Conservation (phyloP, 108 stramenopile species). For the Schizochytrium sp. region DNA sequence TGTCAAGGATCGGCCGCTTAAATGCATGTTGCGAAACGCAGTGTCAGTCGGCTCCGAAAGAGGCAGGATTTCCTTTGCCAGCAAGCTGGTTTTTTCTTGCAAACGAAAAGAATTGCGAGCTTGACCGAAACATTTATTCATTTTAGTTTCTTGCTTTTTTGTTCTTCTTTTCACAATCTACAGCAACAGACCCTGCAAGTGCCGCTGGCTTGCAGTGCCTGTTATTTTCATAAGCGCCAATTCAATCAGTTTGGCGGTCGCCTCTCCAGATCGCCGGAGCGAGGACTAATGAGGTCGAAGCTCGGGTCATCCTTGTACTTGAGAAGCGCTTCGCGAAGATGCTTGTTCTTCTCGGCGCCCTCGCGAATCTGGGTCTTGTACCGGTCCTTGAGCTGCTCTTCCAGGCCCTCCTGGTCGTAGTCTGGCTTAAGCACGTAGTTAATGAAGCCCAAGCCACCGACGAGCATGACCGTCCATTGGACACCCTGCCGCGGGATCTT, state of each 20-base stretch:
- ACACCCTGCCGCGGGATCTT: background rate
- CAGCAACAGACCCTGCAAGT: no score
- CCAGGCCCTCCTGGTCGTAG: background rate
- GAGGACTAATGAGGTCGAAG: background rate
- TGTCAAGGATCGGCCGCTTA: no score
- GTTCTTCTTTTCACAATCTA: no score
- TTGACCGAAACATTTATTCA: no score
- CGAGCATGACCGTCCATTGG: conserved; percentile 1
- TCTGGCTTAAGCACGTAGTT: background rate
- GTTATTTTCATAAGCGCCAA: no score
- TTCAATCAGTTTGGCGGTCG: background rate
- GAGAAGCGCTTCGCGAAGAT: background rate
- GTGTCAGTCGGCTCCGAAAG: no score
- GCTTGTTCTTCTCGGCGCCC: background rate
- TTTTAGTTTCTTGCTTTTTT: no score
- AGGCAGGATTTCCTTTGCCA: no score
- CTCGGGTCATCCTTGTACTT: background rate
- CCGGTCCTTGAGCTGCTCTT: background rate
- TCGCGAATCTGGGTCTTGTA: background rate
- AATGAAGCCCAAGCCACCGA: background rate
- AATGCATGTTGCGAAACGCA: no score
- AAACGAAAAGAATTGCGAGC: no score
- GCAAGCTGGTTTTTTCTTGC: no score
- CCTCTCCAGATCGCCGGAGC: background rate
- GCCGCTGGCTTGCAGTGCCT: no score